Conservation (phyloP, 768 basidiomycete species). For the Lactarius indigo region DNA sequence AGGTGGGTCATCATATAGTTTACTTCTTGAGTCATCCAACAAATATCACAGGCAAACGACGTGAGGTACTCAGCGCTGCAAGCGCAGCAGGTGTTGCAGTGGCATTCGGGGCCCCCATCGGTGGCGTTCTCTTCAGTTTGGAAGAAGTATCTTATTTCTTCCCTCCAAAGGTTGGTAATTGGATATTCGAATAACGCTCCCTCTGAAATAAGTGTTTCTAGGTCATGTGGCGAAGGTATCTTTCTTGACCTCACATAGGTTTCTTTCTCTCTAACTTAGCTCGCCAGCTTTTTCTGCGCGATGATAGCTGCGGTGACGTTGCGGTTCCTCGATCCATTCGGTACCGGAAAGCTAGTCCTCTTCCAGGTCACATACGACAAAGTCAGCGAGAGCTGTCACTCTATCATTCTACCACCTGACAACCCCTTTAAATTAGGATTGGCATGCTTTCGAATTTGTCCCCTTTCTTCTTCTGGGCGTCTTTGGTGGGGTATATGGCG, state of each 20-base stretch:
- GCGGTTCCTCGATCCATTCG: conserved; percentile 90
- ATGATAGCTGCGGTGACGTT: conserved; percentile 96
- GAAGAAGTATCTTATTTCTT: conserved; percentile 98
- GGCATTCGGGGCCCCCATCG: conserved; percentile 95
- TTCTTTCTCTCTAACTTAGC: conserved; percentile 33
- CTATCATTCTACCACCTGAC: background rate
- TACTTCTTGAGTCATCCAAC: background rate
- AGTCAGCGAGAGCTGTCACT: conserved; percentile 35
- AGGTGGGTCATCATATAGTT: conserved; percentile 40
- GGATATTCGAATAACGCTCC: background rate
- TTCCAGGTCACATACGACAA: conserved; percentile 90
- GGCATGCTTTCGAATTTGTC: conserved; percentile 86
- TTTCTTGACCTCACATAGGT: background rate
- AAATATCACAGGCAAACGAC: conserved; percentile 64
- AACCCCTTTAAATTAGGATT: conserved; percentile 55
- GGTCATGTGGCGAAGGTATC: conserved; percentile 93
- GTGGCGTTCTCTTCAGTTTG: conserved; percentile 86
- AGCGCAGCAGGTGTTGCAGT: conserved; percentile 98
- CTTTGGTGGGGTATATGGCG: conserved; percentile 94
- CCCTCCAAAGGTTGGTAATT: conserved; percentile 70
- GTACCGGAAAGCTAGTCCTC: conserved; percentile 89
- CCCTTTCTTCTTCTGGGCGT: conserved; percentile 84
- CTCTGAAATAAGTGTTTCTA: conserved; percentile 26
- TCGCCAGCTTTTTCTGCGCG: conserved; percentile 89
- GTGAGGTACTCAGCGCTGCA: conserved; percentile 93